A percentile compares a stretch with the other conserved stretches of the same genome.
phyloP scores from a whole-genome alignment of 495 filamentous ascomycete species.

The Aspergillus nanangensis region DNA sequence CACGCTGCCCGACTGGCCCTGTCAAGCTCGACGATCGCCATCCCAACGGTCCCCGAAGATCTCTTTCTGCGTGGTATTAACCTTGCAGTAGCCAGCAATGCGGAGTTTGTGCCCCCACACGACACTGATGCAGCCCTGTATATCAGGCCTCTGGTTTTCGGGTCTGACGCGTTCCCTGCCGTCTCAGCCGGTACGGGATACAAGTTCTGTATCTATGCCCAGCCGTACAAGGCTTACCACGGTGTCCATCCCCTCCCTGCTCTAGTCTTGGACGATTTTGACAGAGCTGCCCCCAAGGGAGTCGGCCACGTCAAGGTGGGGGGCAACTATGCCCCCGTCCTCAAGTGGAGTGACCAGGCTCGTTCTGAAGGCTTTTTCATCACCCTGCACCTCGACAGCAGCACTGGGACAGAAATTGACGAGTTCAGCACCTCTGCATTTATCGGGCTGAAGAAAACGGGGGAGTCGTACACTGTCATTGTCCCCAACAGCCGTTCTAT shows the following conservation, averaged over 20 bases:
- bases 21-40: slow-evolving; percentile 27
- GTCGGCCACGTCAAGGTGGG: no score
- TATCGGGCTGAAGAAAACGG: slow-evolving; percentile 29
- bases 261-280: slow-evolving; percentile 45
- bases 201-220: slow-evolving; percentile 38
- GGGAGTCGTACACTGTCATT: slow-evolving; percentile 26
- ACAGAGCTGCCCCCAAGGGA: slow-evolving; percentile 45
- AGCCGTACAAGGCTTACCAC: slow-evolving; percentile 33
- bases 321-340: slow-evolving; percentile 48
- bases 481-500: slow-evolving; percentile 62
- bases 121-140: slow-evolving; percentile 34
- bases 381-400: slow-evolving; percentile 45
- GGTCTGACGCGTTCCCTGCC: slow-evolving; percentile 25
- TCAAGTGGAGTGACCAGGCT: slow-evolving; percentile 35
- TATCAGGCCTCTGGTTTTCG: slow-evolving; percentile 41
- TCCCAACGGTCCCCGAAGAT: slow-evolving; percentile 33
- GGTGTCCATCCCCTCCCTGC: slow-evolving; percentile 31
- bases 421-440: slow-evolving; percentile 47
- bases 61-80: slow-evolving; percentile 32
- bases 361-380: slow-evolving; percentile 37
- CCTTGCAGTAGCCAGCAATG: slow-evolving; percentile 34
- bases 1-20: slow-evolving; percentile 31
- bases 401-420: slow-evolving; percentile 37
- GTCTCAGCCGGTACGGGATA: slow-evolving; percentile 29
- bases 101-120: slow-evolving; percentile 40